A percentile compares a stretch with the other conserved stretches of the same genome.
These are phyloP conservation scores for Oidiodendron maius DNA, from an alignment of 495 filamentous ascomycete species.

Conservation along the genomic window DNA sequence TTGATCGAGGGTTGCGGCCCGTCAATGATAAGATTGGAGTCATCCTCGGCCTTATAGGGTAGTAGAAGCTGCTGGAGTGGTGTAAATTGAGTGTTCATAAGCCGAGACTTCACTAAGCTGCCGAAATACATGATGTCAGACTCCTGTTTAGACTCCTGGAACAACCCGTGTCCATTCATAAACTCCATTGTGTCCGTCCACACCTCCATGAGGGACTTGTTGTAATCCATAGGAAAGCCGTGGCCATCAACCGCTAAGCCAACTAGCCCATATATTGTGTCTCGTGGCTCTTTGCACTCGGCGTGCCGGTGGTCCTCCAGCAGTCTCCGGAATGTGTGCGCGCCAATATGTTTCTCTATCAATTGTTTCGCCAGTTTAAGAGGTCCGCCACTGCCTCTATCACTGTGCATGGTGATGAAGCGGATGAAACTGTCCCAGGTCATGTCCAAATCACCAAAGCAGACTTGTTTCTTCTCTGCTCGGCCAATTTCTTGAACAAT, in stretches of 20 bases:
- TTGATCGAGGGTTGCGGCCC: too few species aligned
- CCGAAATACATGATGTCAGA: slow-evolving; percentile 1
- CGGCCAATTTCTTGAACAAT: too few species aligned
- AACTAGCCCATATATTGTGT: slow-evolving; percentile 7
- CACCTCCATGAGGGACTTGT: slow-evolving; percentile 6
- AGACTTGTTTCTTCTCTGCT: not conserved
- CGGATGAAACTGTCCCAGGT: slow-evolving; percentile 4
- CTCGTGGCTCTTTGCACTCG: slow-evolving; percentile 2
- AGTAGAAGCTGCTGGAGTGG: too few species aligned
- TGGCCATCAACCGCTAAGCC: slow-evolving; percentile 4
- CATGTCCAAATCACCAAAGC: slow-evolving; percentile 1
- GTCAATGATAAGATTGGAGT: too few species aligned
- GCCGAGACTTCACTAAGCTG: not conserved
- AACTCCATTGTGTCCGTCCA: slow-evolving; percentile 12
- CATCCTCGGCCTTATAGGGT: too few species aligned
- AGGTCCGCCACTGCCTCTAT: not conserved
- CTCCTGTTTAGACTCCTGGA: not conserved
- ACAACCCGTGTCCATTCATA: slow-evolving; percentile 3
- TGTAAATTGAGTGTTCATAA: too few species aligned
- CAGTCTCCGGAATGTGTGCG: slow-evolving; percentile 3
- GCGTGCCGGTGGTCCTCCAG: slow-evolving; percentile 9
- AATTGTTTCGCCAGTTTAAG: not conserved
- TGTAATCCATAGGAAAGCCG: slow-evolving; percentile 7
- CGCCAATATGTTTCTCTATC: slow-evolving; percentile 2
- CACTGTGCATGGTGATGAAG: not conserved